phyloP scores from a whole-genome alignment of 2,329 filamentous ascomycete genomes.

The Aspergillus awamori region DNA sequence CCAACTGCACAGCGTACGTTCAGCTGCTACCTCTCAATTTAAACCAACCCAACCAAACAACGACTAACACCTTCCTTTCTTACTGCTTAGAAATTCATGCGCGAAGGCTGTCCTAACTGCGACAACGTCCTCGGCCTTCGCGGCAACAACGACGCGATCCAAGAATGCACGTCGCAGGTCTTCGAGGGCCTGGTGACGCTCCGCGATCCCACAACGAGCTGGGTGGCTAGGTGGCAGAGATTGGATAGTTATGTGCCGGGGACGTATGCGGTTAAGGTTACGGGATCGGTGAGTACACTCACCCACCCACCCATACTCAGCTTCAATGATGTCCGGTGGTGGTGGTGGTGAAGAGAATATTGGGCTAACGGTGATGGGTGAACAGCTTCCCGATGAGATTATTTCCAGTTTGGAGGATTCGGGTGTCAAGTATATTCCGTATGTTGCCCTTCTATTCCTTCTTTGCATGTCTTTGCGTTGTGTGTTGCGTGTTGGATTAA shows the following conservation, averaged over 20 bases:
- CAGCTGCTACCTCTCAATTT: neutral
- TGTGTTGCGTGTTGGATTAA: neutral
- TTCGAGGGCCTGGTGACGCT: constrained; percentile 91
- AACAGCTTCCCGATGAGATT: constrained; percentile 59
- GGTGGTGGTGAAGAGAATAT: neutral
- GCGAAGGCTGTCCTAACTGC: constrained; percentile 93
- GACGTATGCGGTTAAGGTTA: constrained; percentile 93
- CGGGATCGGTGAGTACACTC: constrained; percentile 64
- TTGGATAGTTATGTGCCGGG: constrained; percentile 85
- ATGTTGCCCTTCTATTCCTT: constrained; percentile 26
- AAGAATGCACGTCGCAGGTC: constrained; percentile 92
- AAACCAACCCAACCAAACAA: neutral
- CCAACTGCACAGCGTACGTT: constrained; percentile 69
- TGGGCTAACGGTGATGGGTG: neutral
- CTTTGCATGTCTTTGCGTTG: too few relatives aligned
- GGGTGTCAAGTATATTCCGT: constrained; percentile 65
- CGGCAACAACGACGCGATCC: constrained; percentile 76
- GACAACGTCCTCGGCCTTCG: constrained; percentile 85
- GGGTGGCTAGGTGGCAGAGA: constrained; percentile 97
- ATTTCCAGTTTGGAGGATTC: constrained; percentile 59
- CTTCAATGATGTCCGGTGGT: too few relatives aligned
- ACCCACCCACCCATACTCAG: too few relatives aligned
- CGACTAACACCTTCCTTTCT: constrained; percentile 9
- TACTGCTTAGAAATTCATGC: constrained; percentile 71
- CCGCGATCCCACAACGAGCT: constrained; percentile 78